phyloP scores from a whole-genome alignment of 805 yeast genomes.

The Kregervanrija pseudodelftensis region DNA sequence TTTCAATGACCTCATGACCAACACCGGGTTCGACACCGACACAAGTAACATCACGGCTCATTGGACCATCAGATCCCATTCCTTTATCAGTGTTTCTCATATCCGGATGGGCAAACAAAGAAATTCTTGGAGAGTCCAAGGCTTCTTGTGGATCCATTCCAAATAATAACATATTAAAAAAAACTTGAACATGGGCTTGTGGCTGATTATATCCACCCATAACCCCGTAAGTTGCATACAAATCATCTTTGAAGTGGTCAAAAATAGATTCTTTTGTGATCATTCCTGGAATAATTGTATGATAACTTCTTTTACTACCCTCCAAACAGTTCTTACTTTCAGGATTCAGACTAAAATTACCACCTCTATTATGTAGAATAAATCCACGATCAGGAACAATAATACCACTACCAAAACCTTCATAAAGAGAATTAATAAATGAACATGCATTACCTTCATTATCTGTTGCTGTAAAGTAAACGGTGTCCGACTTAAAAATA shows the following conservation, averaged over 20 bases:
- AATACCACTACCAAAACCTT: slow-evolving; percentile 63
- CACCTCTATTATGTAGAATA: slow-evolving; percentile 68
- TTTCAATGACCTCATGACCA: slow-evolving; percentile 34
- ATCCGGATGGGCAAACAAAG: slow-evolving; percentile 48
- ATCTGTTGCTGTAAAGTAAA: slow-evolving; percentile 60
- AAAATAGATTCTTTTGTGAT: slow-evolving; percentile 39
- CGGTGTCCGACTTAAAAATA: slow-evolving; percentile 59
- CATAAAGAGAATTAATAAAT: slow-evolving; percentile 69
- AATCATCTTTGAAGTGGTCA: slow-evolving; percentile 25
- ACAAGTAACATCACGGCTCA: slow-evolving; percentile 47
- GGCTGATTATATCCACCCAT: slow-evolving; percentile 90
- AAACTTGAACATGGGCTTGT: slow-evolving; percentile 76
- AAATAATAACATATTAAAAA: slow-evolving; percentile 55
- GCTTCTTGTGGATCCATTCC: slow-evolving; percentile 67
- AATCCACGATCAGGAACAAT: slow-evolving; percentile 62
- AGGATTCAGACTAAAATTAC: slow-evolving; percentile 58
- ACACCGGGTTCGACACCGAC: slow-evolving; percentile 65
- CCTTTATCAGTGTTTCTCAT: slow-evolving; percentile 41
- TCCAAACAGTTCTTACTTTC: slow-evolving; percentile 53
- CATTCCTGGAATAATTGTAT: slow-evolving; percentile 80
- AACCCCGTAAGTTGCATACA: slow-evolving; percentile 60
- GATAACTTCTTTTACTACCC: slow-evolving; percentile 70
- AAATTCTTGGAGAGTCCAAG: slow-evolving; percentile 67
- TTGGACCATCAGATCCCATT: slow-evolving; percentile 58
- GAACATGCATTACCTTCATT: slow-evolving; percentile 73